Conservation (phyloP, 139 green algal species). For the Eudorina sp. region DNA sequence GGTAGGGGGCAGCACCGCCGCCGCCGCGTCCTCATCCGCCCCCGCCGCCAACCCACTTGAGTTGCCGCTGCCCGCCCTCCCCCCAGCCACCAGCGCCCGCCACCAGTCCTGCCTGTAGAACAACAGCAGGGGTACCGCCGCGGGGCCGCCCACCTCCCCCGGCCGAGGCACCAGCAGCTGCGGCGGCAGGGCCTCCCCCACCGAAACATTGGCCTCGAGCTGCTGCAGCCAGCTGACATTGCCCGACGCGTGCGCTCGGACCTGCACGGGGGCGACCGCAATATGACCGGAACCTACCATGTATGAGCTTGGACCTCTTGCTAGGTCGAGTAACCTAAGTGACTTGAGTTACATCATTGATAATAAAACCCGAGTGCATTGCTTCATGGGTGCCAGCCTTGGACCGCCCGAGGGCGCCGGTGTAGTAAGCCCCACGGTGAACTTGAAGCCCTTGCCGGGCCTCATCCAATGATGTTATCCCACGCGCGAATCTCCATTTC, state of each 20-base stretch:
- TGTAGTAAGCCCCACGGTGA: no score
- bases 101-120: conserved; percentile 37
- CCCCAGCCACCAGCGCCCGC: neutral
- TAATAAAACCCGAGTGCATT: no score
- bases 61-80: neutral
- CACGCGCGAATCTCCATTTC: no score
- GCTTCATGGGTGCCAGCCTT: no score
- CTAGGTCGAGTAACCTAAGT: no score
- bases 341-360: no score
- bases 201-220: neutral
- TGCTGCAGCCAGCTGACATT: conserved; percentile 14
- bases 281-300: no score
- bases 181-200: neutral
- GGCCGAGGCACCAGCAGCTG: conserved; percentile 4
- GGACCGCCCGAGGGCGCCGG: no score
- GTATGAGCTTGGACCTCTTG: no score
- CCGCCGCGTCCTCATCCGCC: neutral
- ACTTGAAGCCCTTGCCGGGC: no score
- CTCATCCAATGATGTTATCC: no score
- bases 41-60: neutral
- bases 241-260: neutral
- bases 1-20: neutral
- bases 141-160: neutral
- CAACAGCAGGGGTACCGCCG: conserved; percentile 18
- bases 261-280: neutral